Evolutionary conservation across 1,284 basidiomycete species (phyloP), one percentile per base, ranked within the genome.

Genomic region (Termitomyces sp.): DNA sequence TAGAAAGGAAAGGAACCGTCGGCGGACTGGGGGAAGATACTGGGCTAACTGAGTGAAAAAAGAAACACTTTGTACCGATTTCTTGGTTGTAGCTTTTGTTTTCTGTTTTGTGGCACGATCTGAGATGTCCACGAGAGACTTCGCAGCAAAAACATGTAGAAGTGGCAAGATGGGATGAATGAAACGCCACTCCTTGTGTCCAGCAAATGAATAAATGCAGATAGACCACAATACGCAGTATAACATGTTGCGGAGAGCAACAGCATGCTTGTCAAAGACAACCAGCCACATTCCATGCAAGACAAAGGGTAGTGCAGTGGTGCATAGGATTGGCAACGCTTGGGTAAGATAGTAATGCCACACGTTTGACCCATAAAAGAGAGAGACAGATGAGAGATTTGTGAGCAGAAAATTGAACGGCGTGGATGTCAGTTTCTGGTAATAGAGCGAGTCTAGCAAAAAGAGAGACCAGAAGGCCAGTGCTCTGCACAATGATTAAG

Each of bases 171-270:
- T 67, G 0, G 95, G 94, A 62, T 98, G 96, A 3, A 99, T 73
- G 71, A 99, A 99, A 2, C 97, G 78, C 89, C 94, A 98, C 75
- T 99, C 97, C 63, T 98, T 99, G 72, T 97, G 93, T 1, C 88
- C 84, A 6, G 89, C 79, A 10, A 89, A 65, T 1, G 96, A 98
- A 65, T 94, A 90, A 6, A 86, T 68, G 1, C 67, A 65, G n/a
- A 88, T 71, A 0, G 87, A 86, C 82, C 90, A 90, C 15, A 73
- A 62, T 1, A 86, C 63, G 4, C 82, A 74, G 1, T 72, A 74
- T 0, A 85, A 69, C 62, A 91, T 75, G 7, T 73, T 74, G 24
- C 62, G 69, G 31, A 81, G 61, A 0, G 75, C 67, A 57, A 63
- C 53, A 57, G 63, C 59, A 60, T 60, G 58, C 34, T 52, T 57